Evolutionary conservation across 371 early-diverging fungal genomes (phyloP), one percentile per base, ranked within the genome.

Genomic region (Basidiobolus meristosporus): DNA sequence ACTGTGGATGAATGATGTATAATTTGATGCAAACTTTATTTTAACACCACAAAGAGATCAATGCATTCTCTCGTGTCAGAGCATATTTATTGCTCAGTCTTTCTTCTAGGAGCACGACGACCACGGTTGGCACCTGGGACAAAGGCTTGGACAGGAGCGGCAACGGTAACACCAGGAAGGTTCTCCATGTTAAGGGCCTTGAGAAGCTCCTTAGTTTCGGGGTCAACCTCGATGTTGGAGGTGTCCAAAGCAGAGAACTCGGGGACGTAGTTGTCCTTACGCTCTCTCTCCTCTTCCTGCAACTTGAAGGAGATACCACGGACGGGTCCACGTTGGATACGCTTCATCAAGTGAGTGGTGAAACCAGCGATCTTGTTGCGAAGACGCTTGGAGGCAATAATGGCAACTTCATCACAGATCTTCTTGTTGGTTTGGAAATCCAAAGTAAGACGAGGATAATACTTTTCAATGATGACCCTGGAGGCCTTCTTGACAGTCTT

Each of bases 371-470:
- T 93, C 83, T 98, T 93, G 86, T 99, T 99, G 66, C 98, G 86
- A 57, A 99, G 84, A 58, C 97, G 90, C 88, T 99, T 99, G 60
- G 96, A 85, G 52, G 92, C 73, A 54, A 98, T 93, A 62, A 92
- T 82, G 52, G 99, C 92, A 43, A 98, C 96, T 65, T 96, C 98
- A 65, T 84, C 82, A 60, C 82, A 77, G 62, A 98, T 90, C 67
- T 82, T 82, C 87, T 98, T 96, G 90, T 99, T 99, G 74, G 93
- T 88, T 68, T 99, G 98, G 87, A 99, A 99, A 64, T 99, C 98
- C 50, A 90, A 73, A 51, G 93, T 96, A 50, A 99, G 85, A 55
- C 95, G 83, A 51, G 93, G 90, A 64, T 98, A 99, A 87, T 99
- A 98, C 82, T 97, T 98, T 77, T 99, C 99, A 60, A 99, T 98